Evolutionary conservation across 2,329 filamentous ascomycete species (phyloP).

Genomic region (Penicillium sp.): DNA sequence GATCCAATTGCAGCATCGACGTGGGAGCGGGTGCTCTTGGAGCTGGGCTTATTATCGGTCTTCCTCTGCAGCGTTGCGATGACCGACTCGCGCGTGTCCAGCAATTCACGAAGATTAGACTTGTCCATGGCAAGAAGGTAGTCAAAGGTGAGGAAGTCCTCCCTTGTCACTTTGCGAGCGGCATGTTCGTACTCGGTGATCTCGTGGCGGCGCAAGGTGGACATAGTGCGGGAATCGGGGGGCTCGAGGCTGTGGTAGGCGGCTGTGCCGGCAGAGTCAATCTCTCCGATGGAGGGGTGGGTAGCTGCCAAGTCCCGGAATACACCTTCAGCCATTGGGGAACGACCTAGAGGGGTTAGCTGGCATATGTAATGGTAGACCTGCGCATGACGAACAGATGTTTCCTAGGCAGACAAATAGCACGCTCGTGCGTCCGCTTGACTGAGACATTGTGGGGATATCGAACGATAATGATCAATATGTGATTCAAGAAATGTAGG

Average conservation of each 20-base stretch:
- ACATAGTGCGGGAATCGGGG: constrained; percentile 82
- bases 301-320: constrained; percentile 71
- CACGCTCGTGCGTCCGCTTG: constrained; percentile 59
- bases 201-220: constrained; percentile 71
- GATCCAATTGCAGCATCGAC: constrained; percentile 38
- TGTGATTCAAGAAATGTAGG: background rate
- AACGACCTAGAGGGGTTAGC: constrained; percentile 56
- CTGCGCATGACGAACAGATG: constrained; percentile 64
- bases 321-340: constrained; percentile 94
- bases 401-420: constrained; percentile 97
- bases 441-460: constrained; percentile 22
- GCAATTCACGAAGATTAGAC: constrained; percentile 73
- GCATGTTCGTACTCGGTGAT: constrained; percentile 76
- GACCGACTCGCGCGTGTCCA: constrained; percentile 59
- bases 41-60: constrained; percentile 21
- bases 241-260: constrained; percentile 78
- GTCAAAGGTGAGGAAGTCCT: constrained; percentile 83
- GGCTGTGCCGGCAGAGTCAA: constrained; percentile 90
- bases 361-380: background rate
- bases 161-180: constrained; percentile 70
- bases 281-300: constrained; percentile 61
- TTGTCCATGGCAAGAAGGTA: constrained; percentile 96
- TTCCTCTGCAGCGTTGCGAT: constrained; percentile 49
- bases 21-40: constrained; percentile 38
- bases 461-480: background rate